These are phyloP conservation scores for sorghum (Sorghum bicolor) DNA, from an alignment of 176 grass and related monocot species.

Conservation along the genomic window DNA sequence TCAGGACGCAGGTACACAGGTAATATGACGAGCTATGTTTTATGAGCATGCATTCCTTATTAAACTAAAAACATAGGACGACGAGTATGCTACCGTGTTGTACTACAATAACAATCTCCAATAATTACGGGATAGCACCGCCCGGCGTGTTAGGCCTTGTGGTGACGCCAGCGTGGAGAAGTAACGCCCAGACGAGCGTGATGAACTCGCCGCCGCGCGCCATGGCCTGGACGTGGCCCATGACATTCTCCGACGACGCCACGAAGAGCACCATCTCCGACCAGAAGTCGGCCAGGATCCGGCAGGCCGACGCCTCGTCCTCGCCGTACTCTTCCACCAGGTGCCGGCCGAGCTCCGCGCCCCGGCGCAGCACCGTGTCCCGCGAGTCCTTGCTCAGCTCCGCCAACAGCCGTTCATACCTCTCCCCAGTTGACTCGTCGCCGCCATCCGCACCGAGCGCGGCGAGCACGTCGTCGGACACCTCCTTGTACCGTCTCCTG, in stretches of 20 bases:
- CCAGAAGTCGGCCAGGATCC: slow-evolving; percentile 30
- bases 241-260: slow-evolving; percentile 34
- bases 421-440: neutral
- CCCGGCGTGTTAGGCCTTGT: neutral
- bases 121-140: neutral
- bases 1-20: too few relatives aligned
- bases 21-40: too few relatives aligned
- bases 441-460: neutral
- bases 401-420: neutral
- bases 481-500: slow-evolving; percentile 11
- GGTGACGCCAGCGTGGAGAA: slow-evolving; percentile 33
- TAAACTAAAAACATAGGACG: neutral
- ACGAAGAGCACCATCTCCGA: slow-evolving; percentile 34
- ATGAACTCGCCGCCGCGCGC: slow-evolving; percentile 43
- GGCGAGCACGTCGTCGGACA: neutral
- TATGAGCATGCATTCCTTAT: too few relatives aligned
- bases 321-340: slow-evolving; percentile 1
- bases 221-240: slow-evolving; percentile 32
- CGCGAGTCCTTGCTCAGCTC: neutral
- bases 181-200: slow-evolving; percentile 38
- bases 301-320: slow-evolving; percentile 18
- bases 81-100: neutral
- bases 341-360: neutral
- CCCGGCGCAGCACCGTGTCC: slow-evolving; percentile 13
- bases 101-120: neutral